These are phyloP conservation scores for Pichia ethanolica DNA, from an alignment of 805 yeast genomes.

Conservation along the genomic window DNA sequence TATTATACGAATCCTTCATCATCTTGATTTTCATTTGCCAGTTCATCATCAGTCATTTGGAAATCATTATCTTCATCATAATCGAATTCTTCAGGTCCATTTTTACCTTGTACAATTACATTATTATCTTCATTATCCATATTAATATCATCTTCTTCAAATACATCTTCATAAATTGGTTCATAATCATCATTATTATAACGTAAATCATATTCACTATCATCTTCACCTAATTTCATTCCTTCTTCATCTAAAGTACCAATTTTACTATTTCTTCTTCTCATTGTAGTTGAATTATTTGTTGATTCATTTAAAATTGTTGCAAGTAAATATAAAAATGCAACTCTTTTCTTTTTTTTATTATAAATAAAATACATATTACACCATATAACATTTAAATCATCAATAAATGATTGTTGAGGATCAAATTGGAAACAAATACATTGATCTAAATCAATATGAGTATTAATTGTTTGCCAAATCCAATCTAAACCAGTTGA, in stretches of 20 bases:
- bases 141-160: constrained; percentile 32
- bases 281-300: background rate
- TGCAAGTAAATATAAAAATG: constrained; percentile 69
- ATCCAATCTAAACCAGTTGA: constrained; percentile 52
- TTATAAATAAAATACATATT: constrained; percentile 88
- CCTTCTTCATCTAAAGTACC: constrained; percentile 27
- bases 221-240: constrained; percentile 24
- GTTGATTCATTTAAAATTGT: constrained; percentile 13
- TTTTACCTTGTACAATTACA: constrained; percentile 21
- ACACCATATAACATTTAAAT: constrained; percentile 57
- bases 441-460: constrained; percentile 66
- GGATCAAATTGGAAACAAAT: constrained; percentile 58
- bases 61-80: constrained; percentile 33
- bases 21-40: constrained; percentile 19
- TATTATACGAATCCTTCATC: constrained; percentile 15
- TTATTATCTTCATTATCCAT: constrained; percentile 31
- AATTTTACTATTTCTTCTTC: constrained; percentile 27
- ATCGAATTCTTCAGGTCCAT: constrained; percentile 33
- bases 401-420: constrained; percentile 59
- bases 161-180: constrained; percentile 27
- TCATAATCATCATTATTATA: constrained; percentile 21
- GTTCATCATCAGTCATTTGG: constrained; percentile 30
- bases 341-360: constrained; percentile 85
- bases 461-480: constrained; percentile 83
- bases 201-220: constrained; percentile 31